Percentiles rank a stretch among this genome's conserved stretches.
phyloP scores from a whole-genome alignment of 2,329 filamentous ascomycete genomes.

The Orbilia javanica region DNA sequence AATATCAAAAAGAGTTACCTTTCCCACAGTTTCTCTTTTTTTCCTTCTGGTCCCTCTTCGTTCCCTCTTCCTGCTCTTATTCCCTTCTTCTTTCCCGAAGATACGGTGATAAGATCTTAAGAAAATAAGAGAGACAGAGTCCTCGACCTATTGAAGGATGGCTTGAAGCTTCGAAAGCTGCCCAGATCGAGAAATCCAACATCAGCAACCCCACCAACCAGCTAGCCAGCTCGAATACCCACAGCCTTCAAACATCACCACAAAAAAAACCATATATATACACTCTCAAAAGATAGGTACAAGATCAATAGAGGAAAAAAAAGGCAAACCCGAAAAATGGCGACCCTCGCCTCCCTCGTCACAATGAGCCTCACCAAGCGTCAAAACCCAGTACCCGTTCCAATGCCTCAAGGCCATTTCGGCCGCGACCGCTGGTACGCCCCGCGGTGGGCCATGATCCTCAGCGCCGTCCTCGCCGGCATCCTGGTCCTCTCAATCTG shows the following conservation, averaged over 20 bases:
- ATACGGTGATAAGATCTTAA: slow-evolving; percentile 14
- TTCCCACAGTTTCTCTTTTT: slow-evolving; percentile 21
- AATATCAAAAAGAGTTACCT: slow-evolving; percentile 26
- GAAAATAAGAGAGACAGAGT: not conserved
- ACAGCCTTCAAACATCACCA: too few relatives aligned
- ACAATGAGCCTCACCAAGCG: slow-evolving; percentile 49
- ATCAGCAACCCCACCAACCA: slow-evolving; percentile 7
- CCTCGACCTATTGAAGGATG: slow-evolving; percentile 21
- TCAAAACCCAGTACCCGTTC: slow-evolving; percentile 31
- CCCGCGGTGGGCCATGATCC: slow-evolving; percentile 54
- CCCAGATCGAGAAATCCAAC: slow-evolving; percentile 30
- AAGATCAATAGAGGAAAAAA: not conserved
- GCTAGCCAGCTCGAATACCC: not conserved
- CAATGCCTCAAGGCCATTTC: slow-evolving; percentile 53
- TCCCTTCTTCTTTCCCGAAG: slow-evolving; percentile 7
- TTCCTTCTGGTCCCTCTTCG: too few relatives aligned
- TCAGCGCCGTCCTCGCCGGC: slow-evolving; percentile 31
- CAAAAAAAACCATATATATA: not conserved
- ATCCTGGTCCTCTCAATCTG: slow-evolving; percentile 18
- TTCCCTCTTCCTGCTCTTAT: not conserved
- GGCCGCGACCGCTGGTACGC: slow-evolving; percentile 40
- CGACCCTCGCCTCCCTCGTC: slow-evolving; percentile 27
- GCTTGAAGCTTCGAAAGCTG: slow-evolving; percentile 21
- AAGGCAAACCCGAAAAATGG: slow-evolving; percentile 26
- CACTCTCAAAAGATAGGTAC: not conserved